phyloP scores from a whole-genome alignment of 2,329 filamentous ascomycete genomes.

The Hypoxylon sp. region DNA sequence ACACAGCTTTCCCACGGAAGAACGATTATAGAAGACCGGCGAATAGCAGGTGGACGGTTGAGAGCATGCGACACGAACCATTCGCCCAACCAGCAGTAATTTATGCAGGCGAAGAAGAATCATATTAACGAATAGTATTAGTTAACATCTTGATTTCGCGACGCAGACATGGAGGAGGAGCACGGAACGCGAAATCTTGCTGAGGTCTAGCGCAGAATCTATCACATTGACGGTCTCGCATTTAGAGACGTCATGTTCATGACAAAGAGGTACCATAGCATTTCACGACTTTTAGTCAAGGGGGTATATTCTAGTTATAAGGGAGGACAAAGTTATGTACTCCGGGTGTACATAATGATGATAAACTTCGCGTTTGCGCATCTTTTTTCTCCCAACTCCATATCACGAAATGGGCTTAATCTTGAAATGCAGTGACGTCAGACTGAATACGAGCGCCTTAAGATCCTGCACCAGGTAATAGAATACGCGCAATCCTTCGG shows the following conservation, averaged over 20 bases:
- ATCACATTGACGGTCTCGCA: constrained; percentile 10
- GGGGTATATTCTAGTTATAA: constrained; percentile 50
- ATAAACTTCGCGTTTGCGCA: constrained; percentile 43
- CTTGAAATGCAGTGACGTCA: constrained; percentile 99
- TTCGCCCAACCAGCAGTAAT: constrained; percentile 28
- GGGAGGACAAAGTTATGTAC: constrained; percentile 40
- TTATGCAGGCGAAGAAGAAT: constrained; percentile 7
- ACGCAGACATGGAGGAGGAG: constrained; percentile 16
- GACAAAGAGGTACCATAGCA: constrained; percentile 30
- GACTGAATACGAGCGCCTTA: constrained; percentile 95
- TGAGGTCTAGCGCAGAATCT: constrained; percentile 10
- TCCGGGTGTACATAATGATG: constrained; percentile 47
- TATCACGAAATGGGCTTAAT: constrained; percentile 78
- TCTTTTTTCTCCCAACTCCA: constrained; percentile 38
- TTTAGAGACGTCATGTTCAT: constrained; percentile 29
- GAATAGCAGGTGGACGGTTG: constrained; percentile 17
- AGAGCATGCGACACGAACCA: constrained; percentile 11
- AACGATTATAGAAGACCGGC: constrained; percentile 11
- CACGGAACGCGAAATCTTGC: constrained; percentile 20
- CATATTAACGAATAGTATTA: constrained; percentile 18
- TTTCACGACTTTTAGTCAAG: constrained; percentile 45
- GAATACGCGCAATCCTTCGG: constrained; percentile 95
- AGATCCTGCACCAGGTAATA: constrained; percentile 99
- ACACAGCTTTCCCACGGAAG: constrained; percentile 13
- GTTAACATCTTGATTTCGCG: constrained; percentile 28